Percentiles rank a stretch among this genome's conserved stretches.
These are phyloP conservation scores for Penicillium sp. DNA, from an alignment of 2,329 filamentous ascomycete genomes.

Conservation along the genomic window DNA sequence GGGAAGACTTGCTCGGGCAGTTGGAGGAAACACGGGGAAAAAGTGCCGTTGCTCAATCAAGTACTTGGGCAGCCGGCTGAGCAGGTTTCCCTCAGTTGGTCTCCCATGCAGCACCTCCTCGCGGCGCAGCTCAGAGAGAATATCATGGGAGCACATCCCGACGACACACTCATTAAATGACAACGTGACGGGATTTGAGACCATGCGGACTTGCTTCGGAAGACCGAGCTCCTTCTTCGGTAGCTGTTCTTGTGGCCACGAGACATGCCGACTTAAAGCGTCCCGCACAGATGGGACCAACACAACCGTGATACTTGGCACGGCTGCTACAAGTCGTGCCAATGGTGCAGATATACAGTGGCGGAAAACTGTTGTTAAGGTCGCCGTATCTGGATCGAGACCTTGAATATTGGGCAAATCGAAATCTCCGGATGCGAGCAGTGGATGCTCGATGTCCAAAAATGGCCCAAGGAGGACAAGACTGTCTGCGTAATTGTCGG, in stretches of 20 bases:
- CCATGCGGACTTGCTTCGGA: conserved; percentile 66
- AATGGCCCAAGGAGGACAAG: conserved; percentile 82
- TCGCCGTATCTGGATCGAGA: conserved; percentile 69
- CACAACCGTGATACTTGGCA: conserved; percentile 75
- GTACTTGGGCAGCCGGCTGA: conserved; percentile 67
- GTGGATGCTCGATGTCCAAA: conserved; percentile 82
- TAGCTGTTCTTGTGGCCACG: conserved; percentile 76
- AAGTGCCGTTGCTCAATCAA: conserved; percentile 87
- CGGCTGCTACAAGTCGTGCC: conserved; percentile 60
- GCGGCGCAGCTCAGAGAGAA: conserved; percentile 71
- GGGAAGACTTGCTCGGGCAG: conserved; percentile 60
- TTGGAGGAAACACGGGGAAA: conserved; percentile 80
- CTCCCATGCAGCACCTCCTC: conserved; percentile 62
- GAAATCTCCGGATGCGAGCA: conserved; percentile 74
- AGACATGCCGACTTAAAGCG: conserved; percentile 72
- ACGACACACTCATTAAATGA: conserved; percentile 81
- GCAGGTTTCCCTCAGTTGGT: conserved; percentile 53
- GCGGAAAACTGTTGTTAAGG: conserved; percentile 76
- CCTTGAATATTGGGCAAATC: conserved; percentile 63
- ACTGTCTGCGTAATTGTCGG: conserved; percentile 67
- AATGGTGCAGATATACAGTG: conserved; percentile 70
- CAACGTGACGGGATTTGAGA: conserved; percentile 86
- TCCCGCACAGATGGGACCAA: conserved; percentile 79
- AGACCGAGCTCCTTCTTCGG: conserved; percentile 67
- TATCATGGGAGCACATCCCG: conserved; percentile 75